Percentiles rank a stretch among this genome's conserved stretches.
These are phyloP conservation scores for Yarrowia porcina DNA, from an alignment of 805 yeast species.

Conservation along the genomic window DNA sequence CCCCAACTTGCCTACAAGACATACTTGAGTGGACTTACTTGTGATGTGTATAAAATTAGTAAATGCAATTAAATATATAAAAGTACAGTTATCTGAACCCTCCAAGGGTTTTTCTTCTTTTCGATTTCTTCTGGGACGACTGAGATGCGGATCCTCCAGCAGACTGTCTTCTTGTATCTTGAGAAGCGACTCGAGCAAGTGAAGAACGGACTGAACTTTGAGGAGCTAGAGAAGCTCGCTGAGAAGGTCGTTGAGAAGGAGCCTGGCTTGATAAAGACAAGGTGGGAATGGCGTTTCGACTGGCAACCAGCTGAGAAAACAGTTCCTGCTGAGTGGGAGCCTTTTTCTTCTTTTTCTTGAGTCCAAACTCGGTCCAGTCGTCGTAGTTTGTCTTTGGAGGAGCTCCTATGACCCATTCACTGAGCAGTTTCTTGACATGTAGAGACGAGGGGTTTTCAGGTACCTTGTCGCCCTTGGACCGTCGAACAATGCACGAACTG, in stretches of 20 bases:
- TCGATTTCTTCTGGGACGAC: neutral
- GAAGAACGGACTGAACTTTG: neutral
- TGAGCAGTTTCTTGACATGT: neutral
- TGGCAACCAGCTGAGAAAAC: neutral
- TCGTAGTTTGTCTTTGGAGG: neutral
- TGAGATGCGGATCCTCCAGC: neutral
- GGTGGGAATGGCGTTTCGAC: neutral
- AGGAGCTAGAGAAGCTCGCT: neutral
- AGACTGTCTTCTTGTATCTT: neutral
- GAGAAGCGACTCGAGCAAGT: neutral
- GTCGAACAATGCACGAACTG: neutral
- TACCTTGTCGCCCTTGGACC: neutral
- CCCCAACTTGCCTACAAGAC: too few relatives aligned
- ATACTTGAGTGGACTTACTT: too few relatives aligned
- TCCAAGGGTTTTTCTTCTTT: neutral
- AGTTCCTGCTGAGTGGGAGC: neutral
- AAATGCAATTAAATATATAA: neutral
- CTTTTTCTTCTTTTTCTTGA: neutral
- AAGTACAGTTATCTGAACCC: neutral
- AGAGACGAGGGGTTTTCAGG: neutral
- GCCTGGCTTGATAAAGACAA: slow-evolving; percentile 1
- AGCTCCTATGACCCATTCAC: neutral
- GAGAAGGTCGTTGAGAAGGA: neutral
- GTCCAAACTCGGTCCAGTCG: neutral
- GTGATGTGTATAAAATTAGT: too few relatives aligned